A percentile compares a stretch with the other conserved stretches of the same genome.
These are phyloP conservation scores for Annona cherimola DNA, from an alignment of 164 flowering plant species.

Conservation along the genomic window DNA sequence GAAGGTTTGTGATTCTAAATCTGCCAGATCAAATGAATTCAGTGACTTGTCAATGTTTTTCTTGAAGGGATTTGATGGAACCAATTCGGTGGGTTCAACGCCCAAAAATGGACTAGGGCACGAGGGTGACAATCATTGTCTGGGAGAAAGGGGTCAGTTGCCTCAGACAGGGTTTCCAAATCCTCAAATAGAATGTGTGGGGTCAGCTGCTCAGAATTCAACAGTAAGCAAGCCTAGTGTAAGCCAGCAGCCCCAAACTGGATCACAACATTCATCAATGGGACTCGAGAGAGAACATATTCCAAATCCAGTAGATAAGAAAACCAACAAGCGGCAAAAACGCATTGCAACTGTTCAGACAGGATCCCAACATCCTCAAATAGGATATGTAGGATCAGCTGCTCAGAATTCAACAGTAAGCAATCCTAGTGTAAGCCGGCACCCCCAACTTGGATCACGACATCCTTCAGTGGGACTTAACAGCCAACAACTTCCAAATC, in stretches of 20 bases:
- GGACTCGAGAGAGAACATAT: no score
- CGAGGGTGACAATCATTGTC: background rate
- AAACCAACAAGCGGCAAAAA: no score
- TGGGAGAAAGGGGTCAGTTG: background rate
- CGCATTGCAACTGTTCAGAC: no score
- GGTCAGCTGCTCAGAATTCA: slow-evolving; percentile 2
- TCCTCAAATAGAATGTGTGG: background rate
- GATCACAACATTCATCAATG: background rate
- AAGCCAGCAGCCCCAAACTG: background rate
- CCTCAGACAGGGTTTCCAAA: background rate
- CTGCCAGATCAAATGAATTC: background rate
- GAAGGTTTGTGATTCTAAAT: slow-evolving; percentile 8
- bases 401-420: background rate
- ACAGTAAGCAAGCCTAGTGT: background rate
- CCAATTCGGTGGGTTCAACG: background rate
- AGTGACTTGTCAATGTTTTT: background rate
- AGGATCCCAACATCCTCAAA: background rate
- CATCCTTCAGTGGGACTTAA: background rate
- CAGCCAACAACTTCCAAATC: slow-evolving; percentile 4
- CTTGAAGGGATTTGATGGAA: background rate
- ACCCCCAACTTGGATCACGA: background rate
- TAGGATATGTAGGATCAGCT: background rate
- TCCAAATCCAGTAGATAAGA: no score
- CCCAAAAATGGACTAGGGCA: background rate
- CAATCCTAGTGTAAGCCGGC: background rate